Evolutionary conservation across 208 protist genomes (phyloP).

Genomic region (Naegleria fowleri): DNA sequence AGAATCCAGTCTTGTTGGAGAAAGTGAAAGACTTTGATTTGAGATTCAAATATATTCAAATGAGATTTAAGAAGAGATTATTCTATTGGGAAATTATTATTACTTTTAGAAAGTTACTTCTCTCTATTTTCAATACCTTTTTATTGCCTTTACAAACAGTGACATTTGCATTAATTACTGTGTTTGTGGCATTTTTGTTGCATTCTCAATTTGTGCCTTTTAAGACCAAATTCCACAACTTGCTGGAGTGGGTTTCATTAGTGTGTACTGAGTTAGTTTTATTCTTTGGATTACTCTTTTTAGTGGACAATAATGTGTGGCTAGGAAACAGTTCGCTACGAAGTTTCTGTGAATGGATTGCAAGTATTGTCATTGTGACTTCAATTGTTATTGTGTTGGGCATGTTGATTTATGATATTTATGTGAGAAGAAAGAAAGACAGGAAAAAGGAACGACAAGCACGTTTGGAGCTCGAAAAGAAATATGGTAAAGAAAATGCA

Average conservation of each 20-base stretch:
- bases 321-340: background rate
- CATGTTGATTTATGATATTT: background rate
- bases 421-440: background rate
- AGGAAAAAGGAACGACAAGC: background rate
- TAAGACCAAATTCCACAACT: conserved; percentile 2
- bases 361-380: background rate
- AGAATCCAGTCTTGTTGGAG: background rate
- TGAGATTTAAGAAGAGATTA: background rate
- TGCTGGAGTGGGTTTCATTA: background rate
- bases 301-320: background rate
- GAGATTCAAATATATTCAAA: background rate
- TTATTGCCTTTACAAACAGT: background rate
- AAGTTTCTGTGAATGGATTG: background rate
- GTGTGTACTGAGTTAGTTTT: background rate
- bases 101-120: background rate
- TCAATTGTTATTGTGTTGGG: background rate
- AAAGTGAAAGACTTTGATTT: background rate
- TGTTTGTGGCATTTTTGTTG: background rate
- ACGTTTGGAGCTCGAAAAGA: background rate
- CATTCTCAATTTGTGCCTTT: background rate
- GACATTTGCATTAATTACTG: background rate
- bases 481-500: background rate
- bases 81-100: conserved; percentile 17
- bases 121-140: background rate
- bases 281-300: conserved; percentile 19